Evolutionary conservation across 352 stramenopile species (phyloP), one percentile per base, ranked within the genome.

Genomic region (Phytophthora litchii): DNA sequence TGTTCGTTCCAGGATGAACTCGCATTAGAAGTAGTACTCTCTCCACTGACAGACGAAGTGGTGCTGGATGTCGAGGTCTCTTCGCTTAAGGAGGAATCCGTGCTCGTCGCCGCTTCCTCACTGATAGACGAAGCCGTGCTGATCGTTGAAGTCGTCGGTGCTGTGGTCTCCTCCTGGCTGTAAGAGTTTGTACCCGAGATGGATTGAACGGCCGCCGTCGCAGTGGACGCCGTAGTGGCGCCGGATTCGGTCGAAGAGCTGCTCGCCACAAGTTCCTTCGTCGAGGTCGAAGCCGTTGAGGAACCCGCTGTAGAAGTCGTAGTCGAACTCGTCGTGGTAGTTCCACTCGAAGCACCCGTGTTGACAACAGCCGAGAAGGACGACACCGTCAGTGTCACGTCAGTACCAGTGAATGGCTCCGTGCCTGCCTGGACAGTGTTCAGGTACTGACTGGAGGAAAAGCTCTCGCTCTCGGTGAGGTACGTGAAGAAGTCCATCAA

Each of bases 401-500:
- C 64, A 5, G 58, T 59, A 11, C 46, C 67, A 3, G 58, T 63
- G 54, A 76, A 72, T 23, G 57, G 67, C 41, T 72, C 63, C 20
- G 67, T 75, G 38, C 62, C 67, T 31, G 50, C 64, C 54, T 76
- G 57, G 20, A 76, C 40, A 13, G 48, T 67, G 62, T 62, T 72
- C n/a, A 76, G 49, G 57, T 69, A 75, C 57, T 75, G 67, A 11
- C 37, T 64, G 0, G 35, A 54, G 7, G 58, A 41, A 17, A 76
- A 67, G 45, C 50, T 58, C 46, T 70, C 19, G 36, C 49, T 67
- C 1, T 65, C 43, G 42, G 42, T 47, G 3, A 76, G 59, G 58
- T 76, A 76, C 1, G 48, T 64, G 49, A 72, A 41, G 42, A 76
- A 76, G 50, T 57, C 41, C 63, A 73, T 59, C 17, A 73, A 41